phyloP scores from a whole-genome alignment of 257 asterid genomes.

The Orobanche coerulescens region DNA sequence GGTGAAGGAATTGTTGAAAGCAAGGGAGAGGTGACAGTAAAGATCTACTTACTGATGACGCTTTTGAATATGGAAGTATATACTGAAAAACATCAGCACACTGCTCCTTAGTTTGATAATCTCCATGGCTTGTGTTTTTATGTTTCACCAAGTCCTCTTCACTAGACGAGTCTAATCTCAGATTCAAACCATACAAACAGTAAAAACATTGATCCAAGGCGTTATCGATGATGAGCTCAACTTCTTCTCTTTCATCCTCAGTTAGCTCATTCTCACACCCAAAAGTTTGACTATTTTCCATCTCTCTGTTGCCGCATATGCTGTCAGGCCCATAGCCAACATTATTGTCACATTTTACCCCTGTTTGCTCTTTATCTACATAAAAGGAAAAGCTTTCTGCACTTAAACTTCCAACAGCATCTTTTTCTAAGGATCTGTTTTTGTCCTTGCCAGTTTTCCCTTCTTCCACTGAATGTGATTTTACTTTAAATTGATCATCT shows the following conservation, averaged over 20 bases:
- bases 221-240: conserved; percentile 76
- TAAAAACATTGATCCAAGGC: conserved; percentile 93
- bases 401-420: conserved; percentile 31
- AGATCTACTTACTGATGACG: conserved; percentile 72
- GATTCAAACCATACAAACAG: conserved; percentile 88
- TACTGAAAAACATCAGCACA: conserved; percentile 95
- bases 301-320: conserved; percentile 29
- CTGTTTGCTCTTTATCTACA: conserved; percentile 31
- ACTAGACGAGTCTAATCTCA: conserved; percentile 83
- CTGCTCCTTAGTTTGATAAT: conserved; percentile 96
- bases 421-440: conserved; percentile 25
- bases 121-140: conserved; percentile 90
- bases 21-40: conserved; percentile 11
- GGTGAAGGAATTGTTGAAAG: conserved; percentile 5
- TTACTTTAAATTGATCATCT: conserved; percentile 32
- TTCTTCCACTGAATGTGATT: conserved; percentile 31
- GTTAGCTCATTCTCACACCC: conserved; percentile 47
- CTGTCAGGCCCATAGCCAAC: conserved; percentile 29
- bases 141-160: conserved; percentile 84
- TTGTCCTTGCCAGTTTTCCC: conserved; percentile 31
- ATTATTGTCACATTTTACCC: conserved; percentile 30
- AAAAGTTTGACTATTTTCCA: conserved; percentile 28
- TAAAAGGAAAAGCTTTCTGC: conserved; percentile 33
- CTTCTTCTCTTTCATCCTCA: conserved; percentile 83
- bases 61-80: conserved; percentile 90